phyloP scores from a whole-genome alignment of 331 rosid genomes.

The Prunus yedoensis region DNA sequence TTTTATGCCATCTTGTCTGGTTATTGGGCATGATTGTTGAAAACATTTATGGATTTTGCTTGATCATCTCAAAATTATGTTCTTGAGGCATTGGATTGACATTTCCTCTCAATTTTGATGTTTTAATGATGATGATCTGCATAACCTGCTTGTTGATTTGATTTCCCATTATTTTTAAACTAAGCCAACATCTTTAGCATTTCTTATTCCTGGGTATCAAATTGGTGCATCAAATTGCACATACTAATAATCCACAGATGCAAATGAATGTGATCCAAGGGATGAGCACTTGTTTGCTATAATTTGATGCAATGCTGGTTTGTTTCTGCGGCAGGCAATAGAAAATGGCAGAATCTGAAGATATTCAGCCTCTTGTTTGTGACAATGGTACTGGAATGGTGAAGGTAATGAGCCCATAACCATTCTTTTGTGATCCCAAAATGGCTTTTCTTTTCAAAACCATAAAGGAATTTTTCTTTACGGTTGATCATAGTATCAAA shows the following conservation, averaged over 20 bases:
- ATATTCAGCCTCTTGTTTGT: conserved; percentile 93
- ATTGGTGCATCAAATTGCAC: background rate
- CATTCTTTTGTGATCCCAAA: background rate
- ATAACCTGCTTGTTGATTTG: background rate
- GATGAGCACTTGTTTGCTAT: background rate
- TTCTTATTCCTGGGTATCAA: background rate
- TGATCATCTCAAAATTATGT: background rate
- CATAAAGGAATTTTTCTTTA: no score
- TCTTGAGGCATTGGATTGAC: background rate
- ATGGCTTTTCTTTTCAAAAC: background rate
- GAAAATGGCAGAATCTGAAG: conserved; percentile 83
- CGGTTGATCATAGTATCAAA: background rate
- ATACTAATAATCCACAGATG: background rate
- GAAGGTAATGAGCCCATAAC: conserved; percentile 57
- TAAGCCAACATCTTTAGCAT: background rate
- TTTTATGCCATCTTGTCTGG: background rate
- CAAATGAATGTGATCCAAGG: conserved; percentile 2
- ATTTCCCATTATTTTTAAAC: background rate
- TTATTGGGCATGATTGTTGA: background rate
- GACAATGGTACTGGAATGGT: conserved; percentile 98
- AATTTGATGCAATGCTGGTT: background rate
- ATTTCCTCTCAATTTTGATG: background rate
- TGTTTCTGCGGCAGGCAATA: conserved; percentile 31
- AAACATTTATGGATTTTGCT: background rate
- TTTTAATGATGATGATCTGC: conserved; percentile 3